Evolutionary conservation across 352 stramenopile genomes (phyloP).

Genomic region (Pythium phragmiticola): DNA sequence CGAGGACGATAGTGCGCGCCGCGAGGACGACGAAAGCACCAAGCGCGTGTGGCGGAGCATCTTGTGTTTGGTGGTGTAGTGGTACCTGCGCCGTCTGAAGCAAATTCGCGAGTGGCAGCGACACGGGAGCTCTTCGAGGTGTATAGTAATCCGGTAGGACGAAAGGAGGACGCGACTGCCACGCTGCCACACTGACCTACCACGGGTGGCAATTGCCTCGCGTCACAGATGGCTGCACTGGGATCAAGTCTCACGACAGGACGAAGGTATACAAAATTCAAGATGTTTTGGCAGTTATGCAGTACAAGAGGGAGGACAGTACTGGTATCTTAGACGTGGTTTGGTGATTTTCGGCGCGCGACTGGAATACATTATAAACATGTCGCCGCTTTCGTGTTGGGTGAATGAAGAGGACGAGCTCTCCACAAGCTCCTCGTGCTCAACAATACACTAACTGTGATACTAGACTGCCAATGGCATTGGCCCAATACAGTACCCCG

Average conservation of each 20-base stretch:
- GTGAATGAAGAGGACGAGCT: not conserved
- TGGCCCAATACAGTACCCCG: not conserved
- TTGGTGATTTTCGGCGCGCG: not conserved
- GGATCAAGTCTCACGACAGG: not conserved
- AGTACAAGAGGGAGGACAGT: conserved; percentile 10
- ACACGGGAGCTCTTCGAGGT: no score
- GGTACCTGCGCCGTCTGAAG: not conserved
- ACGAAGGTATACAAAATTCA: conserved; percentile 21
- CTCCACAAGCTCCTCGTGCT: not conserved
- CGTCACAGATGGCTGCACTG: conserved; percentile 25
- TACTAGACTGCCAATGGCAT: not conserved
- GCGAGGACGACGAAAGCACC: conserved; percentile 28
- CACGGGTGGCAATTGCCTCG: not conserved
- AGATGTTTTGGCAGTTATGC: conserved; percentile 19
- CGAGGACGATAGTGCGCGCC: conserved; percentile 41
- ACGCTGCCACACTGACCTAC: not conserved
- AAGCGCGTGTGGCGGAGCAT: conserved; percentile 24
- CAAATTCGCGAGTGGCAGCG: conserved; percentile 9
- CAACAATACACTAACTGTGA: no score
- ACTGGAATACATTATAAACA: no score
- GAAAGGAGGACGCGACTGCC: not conserved
- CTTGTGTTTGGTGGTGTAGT: not conserved
- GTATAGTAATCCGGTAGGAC: not conserved
- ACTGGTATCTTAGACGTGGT: not conserved
- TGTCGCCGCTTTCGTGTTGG: not conserved